Percentiles rank a stretch among this genome's conserved stretches.
These are phyloP conservation scores for Adenanthera pavonina DNA, from an alignment of 306 rosid genomes.

Conservation along the genomic window DNA sequence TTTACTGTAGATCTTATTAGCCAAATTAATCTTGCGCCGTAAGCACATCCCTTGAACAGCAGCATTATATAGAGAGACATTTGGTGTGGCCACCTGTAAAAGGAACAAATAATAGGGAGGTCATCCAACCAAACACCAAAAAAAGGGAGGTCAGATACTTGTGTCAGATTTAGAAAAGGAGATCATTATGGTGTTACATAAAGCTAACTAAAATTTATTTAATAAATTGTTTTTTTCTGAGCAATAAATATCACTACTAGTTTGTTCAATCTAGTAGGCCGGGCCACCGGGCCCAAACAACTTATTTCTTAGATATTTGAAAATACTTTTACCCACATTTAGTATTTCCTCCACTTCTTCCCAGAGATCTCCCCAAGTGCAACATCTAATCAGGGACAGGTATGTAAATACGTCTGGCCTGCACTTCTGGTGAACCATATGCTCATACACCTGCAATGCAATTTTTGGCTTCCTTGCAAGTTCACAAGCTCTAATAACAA, in stretches of 20 bases:
- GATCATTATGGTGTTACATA: background rate
- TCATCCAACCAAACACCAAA: background rate
- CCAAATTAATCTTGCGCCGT: slow-evolving; percentile 56
- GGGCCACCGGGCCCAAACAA: background rate
- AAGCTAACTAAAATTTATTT: slow-evolving; percentile 1
- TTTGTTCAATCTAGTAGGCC: slow-evolving; percentile 15
- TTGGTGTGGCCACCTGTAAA: slow-evolving; percentile 56
- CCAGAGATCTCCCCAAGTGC: slow-evolving; percentile 78
- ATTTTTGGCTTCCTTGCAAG: slow-evolving; percentile 68
- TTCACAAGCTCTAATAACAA: slow-evolving; percentile 80
- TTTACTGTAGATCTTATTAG: slow-evolving; percentile 61
- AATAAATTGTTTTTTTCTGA: slow-evolving; percentile 15
- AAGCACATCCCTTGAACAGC: slow-evolving; percentile 86
- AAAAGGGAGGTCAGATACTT: slow-evolving; percentile 23
- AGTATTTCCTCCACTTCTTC: slow-evolving; percentile 74
- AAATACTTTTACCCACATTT: slow-evolving; percentile 59
- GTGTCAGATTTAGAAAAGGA: slow-evolving; percentile 18
- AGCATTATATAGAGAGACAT: slow-evolving; percentile 71
- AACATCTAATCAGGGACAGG: slow-evolving; percentile 68
- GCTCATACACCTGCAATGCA: slow-evolving; percentile 88
- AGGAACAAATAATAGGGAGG: slow-evolving; percentile 31
- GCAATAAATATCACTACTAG: slow-evolving; percentile 6
- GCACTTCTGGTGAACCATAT: slow-evolving; percentile 76
- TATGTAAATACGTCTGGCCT: slow-evolving; percentile 71
- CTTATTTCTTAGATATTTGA: slow-evolving; percentile 1